A percentile compares a stretch with the other conserved stretches of the same genome.
These are phyloP conservation scores for Carex cristatella DNA, from an alignment of 176 grass and related monocot species.

Conservation along the genomic window DNA sequence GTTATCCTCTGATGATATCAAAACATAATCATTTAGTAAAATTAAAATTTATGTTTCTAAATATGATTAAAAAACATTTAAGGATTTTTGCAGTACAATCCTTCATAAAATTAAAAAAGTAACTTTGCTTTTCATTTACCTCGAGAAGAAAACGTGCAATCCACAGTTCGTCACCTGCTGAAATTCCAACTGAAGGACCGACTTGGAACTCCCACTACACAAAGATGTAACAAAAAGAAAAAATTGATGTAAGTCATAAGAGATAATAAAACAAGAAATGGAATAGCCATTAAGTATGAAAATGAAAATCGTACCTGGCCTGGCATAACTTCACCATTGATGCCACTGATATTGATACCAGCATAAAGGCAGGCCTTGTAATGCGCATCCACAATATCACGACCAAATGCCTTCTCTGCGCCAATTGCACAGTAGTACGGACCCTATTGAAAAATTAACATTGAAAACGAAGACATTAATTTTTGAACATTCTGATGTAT, in stretches of 20 bases:
- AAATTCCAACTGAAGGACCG: slow-evolving; percentile 56
- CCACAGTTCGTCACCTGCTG: slow-evolving; percentile 64
- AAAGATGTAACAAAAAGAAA: not conserved
- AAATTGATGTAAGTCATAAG: not conserved
- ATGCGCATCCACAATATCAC: slow-evolving; percentile 68
- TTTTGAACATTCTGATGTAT: not conserved
- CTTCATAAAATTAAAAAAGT: not conserved
- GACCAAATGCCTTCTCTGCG: slow-evolving; percentile 64
- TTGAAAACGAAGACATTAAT: not conserved
- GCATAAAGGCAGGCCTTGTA: slow-evolving; percentile 86
- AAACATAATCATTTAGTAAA: not conserved
- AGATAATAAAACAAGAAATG: not conserved
- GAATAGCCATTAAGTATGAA: not conserved
- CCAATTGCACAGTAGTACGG: slow-evolving; percentile 70
- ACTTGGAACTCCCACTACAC: slow-evolving; percentile 89
- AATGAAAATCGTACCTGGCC: slow-evolving; percentile 43
- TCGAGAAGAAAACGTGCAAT: slow-evolving; percentile 78
- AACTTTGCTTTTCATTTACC: slow-evolving; percentile 23
- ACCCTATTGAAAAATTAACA: slow-evolving; percentile 31
- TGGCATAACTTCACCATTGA: slow-evolving; percentile 91
- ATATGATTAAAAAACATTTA: not conserved
- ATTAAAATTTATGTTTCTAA: not conserved
- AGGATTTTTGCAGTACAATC: not conserved
- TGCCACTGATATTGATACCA: slow-evolving; percentile 63
- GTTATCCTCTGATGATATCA: slow-evolving; percentile 55